phyloP scores from a whole-genome alignment of 768 basidiomycete species.

The Austroboletus eburneus region DNA sequence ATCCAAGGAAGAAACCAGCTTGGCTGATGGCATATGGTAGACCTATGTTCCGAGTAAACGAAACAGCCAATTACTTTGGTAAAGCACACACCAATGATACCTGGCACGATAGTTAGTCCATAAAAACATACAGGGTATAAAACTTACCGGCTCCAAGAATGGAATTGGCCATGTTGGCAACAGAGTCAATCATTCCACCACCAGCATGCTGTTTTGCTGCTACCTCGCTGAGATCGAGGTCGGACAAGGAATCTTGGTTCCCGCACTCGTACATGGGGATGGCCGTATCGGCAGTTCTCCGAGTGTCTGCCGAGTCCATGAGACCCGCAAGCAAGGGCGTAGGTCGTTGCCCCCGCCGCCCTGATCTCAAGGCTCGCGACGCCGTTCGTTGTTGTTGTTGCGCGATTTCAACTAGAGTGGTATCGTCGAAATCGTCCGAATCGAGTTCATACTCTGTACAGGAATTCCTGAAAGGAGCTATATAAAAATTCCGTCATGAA shows the following conservation, averaged over 20 bases:
- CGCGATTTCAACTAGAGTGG: constrained; percentile 29
- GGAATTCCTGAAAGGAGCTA: constrained; percentile 7
- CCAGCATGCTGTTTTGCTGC: constrained; percentile 62
- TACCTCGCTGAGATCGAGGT: constrained; percentile 63
- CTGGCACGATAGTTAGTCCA: constrained; percentile 33
- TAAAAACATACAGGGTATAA: constrained; percentile 1
- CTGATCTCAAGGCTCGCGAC: constrained; percentile 23
- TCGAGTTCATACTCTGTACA: constrained; percentile 77
- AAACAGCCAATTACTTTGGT: background rate
- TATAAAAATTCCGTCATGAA: constrained; percentile 14
- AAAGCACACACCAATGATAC: constrained; percentile 61
- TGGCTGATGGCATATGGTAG: constrained; percentile 92
- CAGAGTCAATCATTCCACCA: constrained; percentile 72
- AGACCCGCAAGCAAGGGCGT: constrained; percentile 81
- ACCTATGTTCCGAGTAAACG: constrained; percentile 42
- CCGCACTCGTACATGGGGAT: constrained; percentile 42
- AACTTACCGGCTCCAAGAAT: constrained; percentile 85
- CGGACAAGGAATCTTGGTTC: constrained; percentile 25
- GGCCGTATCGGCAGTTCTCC: constrained; percentile 54
- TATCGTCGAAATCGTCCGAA: constrained; percentile 73
- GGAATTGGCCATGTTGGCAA: constrained; percentile 94
- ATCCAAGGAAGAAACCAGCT: constrained; percentile 89
- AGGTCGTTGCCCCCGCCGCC: constrained; percentile 46
- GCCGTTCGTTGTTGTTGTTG: constrained; percentile 23
- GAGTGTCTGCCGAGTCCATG: constrained; percentile 56